Evolutionary conservation across 495 filamentous ascomycete species (phyloP), one percentile per base, ranked within the genome.

Genomic region (Coniosporium apollinis): DNA sequence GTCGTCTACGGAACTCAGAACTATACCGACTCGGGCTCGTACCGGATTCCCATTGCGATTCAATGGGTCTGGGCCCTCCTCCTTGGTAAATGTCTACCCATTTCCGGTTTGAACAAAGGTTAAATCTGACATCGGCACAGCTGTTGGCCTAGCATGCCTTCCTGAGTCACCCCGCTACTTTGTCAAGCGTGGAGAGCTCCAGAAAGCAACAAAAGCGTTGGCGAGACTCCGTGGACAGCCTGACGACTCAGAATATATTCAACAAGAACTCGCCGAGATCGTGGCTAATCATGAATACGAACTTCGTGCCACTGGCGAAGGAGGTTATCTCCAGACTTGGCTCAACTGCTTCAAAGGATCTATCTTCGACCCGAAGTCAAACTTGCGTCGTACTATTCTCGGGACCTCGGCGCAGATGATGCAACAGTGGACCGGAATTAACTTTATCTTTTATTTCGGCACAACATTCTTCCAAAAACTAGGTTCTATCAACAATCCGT

Each of bases 371-470:
- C 62, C 65, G 19, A 70, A 67, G 55, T 70, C 65, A 55, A 79
- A 77, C 54, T 22, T 83, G 22, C 77, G 79, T 54, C 76, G 77
- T 40, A 82, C 80, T 16, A 68, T 83, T 37, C 65, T 85, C 28
- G 81, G 81, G 51, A 77, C 73, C 31, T 74, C 72, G 16, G 57
- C 82, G 30, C 76, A 82, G 61, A 78, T 80, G 68, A 74, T 81
- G 66, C 76, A 80, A 57, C 77, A 82, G 63, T 70, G 64, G 66
- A 74, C 80, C 20, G 82, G 82, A 64, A 74, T 92, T 60, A 89
- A 92, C 67, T 87, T 89, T 64, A 76, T 92, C 64, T 89, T 92
- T 70, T 91, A 87, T 67, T 92, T 77, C 57, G 76, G 74, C 30
- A 82, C 79, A 20, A 66, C 73, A 30, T 89, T 85, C 72, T 79